Conservation (phyloP, 495 filamentous ascomycete genomes). For the Neurospora sp. region DNA sequence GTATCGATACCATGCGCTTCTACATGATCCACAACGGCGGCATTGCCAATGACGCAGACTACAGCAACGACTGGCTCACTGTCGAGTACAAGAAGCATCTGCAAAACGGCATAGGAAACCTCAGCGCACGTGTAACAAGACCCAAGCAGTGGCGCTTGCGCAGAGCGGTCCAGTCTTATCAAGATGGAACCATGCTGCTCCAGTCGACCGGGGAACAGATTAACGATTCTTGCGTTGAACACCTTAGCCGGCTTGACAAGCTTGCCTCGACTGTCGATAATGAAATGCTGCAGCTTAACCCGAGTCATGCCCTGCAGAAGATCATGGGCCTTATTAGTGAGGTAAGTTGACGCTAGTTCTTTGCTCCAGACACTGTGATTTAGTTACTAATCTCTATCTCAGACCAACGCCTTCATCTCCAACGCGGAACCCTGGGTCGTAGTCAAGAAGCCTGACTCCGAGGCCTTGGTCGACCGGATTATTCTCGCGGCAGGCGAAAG, state of each 20-base stretch:
- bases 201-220: neutral
- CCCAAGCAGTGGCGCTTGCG: slow-evolving; percentile 56
- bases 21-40: slow-evolving; percentile 74
- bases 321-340: slow-evolving; percentile 55
- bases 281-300: slow-evolving; percentile 56
- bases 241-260: neutral
- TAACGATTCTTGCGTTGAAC: neutral
- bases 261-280: slow-evolving; percentile 26
- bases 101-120: slow-evolving; percentile 66
- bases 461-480: slow-evolving; percentile 20
- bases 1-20: slow-evolving; percentile 76
- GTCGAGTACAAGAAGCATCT: slow-evolving; percentile 69
- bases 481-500: slow-evolving; percentile 67
- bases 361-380: neutral
- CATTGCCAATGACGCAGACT: slow-evolving; percentile 66
- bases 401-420: slow-evolving; percentile 64
- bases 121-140: slow-evolving; percentile 57
- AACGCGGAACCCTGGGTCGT: slow-evolving; percentile 26
- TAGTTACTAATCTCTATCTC: slow-evolving; percentile 8
- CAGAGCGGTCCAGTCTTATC: slow-evolving; percentile 32
- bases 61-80: slow-evolving; percentile 67
- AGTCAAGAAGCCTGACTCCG: slow-evolving; percentile 5
- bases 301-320: slow-evolving; percentile 51
- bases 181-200: neutral
- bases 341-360: slow-evolving; percentile 19